phyloP scores from a whole-genome alignment of 2,329 filamentous ascomycete species.

The Ceratocystis colombiana region DNA sequence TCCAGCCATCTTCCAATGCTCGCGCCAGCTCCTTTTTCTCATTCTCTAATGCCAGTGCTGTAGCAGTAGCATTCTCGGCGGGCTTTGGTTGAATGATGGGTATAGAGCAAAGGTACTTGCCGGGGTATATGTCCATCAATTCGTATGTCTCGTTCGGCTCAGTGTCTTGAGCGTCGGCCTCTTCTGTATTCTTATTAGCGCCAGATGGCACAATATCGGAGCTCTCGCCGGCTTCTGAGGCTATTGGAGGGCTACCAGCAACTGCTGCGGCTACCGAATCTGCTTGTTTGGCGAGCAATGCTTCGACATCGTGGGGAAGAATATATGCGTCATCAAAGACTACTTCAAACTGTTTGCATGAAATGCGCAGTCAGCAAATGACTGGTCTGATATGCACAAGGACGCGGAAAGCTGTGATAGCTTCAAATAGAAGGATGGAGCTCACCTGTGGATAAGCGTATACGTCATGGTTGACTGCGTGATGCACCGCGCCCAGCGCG shows the following conservation, averaged over 20 bases:
- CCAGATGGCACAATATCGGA: slow-evolving; percentile 35
- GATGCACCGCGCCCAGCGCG: slow-evolving; percentile 33
- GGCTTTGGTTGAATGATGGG: slow-evolving; percentile 54
- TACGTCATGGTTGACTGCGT: slow-evolving; percentile 63
- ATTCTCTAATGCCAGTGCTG: slow-evolving; percentile 57
- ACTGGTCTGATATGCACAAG: background rate
- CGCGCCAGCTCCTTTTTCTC: slow-evolving; percentile 70
- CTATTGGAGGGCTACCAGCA: background rate
- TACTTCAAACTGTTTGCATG: slow-evolving; percentile 58
- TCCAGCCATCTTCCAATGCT: slow-evolving; percentile 67
- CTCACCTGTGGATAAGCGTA: slow-evolving; percentile 76
- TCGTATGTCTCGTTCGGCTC: slow-evolving; percentile 48
- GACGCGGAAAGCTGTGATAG: background rate
- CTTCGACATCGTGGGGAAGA: slow-evolving; percentile 57
- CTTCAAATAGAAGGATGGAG: slow-evolving; percentile 19
- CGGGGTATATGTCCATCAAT: slow-evolving; percentile 58
- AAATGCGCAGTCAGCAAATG: slow-evolving; percentile 10
- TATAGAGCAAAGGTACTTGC: slow-evolving; percentile 74
- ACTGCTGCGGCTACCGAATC: slow-evolving; percentile 30
- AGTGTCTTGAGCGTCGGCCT: slow-evolving; percentile 26
- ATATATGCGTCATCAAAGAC: slow-evolving; percentile 64
- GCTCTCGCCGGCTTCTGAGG: background rate
- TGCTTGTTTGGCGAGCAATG: slow-evolving; percentile 42
- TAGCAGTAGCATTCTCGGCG: slow-evolving; percentile 54
- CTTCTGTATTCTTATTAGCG: background rate